phyloP scores from a whole-genome alignment of 805 yeast genomes.

The Saturnispora quitensis region DNA sequence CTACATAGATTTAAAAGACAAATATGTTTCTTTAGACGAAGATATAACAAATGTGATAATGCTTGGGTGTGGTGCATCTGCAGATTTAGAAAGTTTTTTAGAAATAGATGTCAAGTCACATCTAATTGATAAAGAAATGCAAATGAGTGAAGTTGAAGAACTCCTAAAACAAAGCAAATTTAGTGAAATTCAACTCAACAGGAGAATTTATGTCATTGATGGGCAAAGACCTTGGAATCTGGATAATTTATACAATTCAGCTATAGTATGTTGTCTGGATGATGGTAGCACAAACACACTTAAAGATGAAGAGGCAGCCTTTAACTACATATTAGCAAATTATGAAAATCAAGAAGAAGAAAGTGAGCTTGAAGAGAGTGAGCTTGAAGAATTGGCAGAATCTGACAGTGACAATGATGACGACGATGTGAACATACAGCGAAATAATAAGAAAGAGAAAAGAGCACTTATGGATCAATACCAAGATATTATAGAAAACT shows the following conservation, averaged over 20 bases:
- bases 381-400: constrained; percentile 23
- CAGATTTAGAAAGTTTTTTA: constrained; percentile 70
- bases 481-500: constrained; percentile 56
- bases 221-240: constrained; percentile 96
- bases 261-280: constrained; percentile 70
- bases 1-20: constrained; percentile 62
- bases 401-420: constrained; percentile 24
- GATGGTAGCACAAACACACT: constrained; percentile 72
- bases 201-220: constrained; percentile 76
- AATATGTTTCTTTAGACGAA: constrained; percentile 55
- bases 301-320: constrained; percentile 50
- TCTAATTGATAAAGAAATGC: constrained; percentile 25
- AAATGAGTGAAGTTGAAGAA: neutral
- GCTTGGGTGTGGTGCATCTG: constrained; percentile 90
- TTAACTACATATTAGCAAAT: constrained; percentile 38
- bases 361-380: constrained; percentile 28
- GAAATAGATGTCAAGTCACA: constrained; percentile 52
- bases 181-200: constrained; percentile 28
- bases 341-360: constrained; percentile 30
- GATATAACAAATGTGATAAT: constrained; percentile 70
- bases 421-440: constrained; percentile 15
- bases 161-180: constrained; percentile 1
- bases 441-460: constrained; percentile 31
- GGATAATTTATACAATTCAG: constrained; percentile 82
- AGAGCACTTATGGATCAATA: constrained; percentile 33